These are phyloP conservation scores for Scenedesmus sp. DNA, from an alignment of 163 green algal genomes.

Conservation along the genomic window DNA sequence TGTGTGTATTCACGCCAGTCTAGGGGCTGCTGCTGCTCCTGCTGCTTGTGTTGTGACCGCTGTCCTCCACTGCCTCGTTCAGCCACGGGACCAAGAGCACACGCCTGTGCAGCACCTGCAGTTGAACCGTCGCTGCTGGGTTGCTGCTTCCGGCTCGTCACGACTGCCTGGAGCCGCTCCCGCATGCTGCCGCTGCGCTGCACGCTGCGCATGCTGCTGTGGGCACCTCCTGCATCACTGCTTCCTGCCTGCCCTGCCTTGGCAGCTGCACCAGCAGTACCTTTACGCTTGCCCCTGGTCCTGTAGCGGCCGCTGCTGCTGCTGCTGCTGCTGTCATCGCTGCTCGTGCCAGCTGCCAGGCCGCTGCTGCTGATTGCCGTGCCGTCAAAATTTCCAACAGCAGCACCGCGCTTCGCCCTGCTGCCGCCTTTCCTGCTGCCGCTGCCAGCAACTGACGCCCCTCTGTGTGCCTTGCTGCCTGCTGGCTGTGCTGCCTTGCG, in stretches of 20 bases:
- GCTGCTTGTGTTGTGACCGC: background rate
- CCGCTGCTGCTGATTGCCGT: slow-evolving; percentile 12
- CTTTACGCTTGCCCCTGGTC: background rate
- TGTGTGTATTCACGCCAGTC: slow-evolving; percentile 4
- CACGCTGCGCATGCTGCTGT: background rate
- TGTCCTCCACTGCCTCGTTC: background rate
- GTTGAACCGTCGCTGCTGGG: background rate
- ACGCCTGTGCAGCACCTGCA: background rate
- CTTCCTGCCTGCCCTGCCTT: background rate
- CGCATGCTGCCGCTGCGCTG: slow-evolving; percentile 30
- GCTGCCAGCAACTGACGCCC: background rate
- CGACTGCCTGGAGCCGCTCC: slow-evolving; percentile 18
- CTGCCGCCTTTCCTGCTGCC: background rate
- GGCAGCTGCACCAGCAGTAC: too few relatives aligned
- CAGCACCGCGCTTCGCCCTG: background rate
- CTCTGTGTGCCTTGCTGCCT: background rate
- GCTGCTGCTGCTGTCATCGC: background rate
- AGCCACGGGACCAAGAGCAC: background rate
- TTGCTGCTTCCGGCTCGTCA: background rate
- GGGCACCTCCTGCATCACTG: background rate
- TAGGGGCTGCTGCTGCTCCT: background rate
- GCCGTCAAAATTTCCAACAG: background rate
- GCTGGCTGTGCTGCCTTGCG: background rate
- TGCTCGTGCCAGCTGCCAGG: background rate
- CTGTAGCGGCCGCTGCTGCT: background rate